Base-by-base conservation (phyloP, 768 basidiomycete species). In the Austroboletus festivus region DNA sequence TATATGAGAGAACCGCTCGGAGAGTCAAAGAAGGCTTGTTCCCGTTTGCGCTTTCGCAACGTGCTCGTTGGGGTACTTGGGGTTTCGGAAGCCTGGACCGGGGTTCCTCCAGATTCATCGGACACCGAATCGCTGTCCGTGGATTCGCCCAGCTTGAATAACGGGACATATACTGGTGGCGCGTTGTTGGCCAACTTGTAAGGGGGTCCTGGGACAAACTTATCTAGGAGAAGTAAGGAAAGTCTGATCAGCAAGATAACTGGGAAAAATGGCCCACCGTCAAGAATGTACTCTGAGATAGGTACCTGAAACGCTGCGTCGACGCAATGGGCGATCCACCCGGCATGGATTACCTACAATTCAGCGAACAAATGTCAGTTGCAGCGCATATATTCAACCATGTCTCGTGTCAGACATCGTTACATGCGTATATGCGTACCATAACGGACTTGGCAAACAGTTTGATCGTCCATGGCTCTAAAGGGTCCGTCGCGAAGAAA, bases 241-340 rank as follows among this genome's bases (percentile, higher is more conserved):
- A 4, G 26, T 20, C 8, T 5, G 2, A 19, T 7, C 2, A 21
- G 24, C 9, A 19, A 2, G 19, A 35, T 21, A 19, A 45, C 45
- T 19, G 35, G 20, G 35, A 41, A 38, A 44, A 35, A 51, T 38
- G 15, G 46, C 62, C 23, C 57, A 67, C 67, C 67, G 18, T 67
- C 65, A 21, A 67, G 63, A 26, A 67, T 49, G 38, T 67, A 67
- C 30, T 53, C 40, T 45, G 58, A 15, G n/a, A 69, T 52, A 15
- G 65, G 57, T 30, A 63, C 60, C 18, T 30, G 49, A 38, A 67
- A 69, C 0, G 44, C 51, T 28, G 55, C 44, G 8, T 62, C 53
- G 47, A 63, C 42, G 46, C 67, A 67, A 42, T 67, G 62, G 23
- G 42, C 30, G 40, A 67, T 67, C 65, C 65, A 67, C 4, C 56